These are phyloP conservation scores for Colletotrichum nymphaeae DNA, from an alignment of 2,329 filamentous ascomycete genomes.

Conservation along the genomic window DNA sequence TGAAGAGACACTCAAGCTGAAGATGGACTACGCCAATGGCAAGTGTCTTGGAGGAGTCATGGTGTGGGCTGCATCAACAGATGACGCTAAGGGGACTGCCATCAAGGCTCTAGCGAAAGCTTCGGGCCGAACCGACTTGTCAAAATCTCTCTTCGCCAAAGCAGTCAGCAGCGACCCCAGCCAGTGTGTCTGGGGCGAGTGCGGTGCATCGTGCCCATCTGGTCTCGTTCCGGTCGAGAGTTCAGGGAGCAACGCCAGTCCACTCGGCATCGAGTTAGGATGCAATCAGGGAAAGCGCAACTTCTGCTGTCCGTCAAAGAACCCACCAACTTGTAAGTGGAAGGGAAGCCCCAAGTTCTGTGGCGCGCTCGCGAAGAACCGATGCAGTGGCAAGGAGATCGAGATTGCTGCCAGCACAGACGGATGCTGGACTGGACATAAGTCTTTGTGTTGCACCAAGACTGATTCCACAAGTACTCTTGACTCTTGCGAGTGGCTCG, in stretches of 20 bases:
- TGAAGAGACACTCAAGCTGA: slow-evolving; percentile 24
- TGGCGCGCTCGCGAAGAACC: background rate
- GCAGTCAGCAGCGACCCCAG: background rate
- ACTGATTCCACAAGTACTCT: background rate
- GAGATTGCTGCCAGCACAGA: background rate
- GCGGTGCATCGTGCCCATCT: background rate
- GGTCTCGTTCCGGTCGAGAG: background rate
- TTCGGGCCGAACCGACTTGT: background rate
- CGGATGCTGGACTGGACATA: background rate
- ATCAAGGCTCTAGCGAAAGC: background rate
- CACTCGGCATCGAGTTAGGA: background rate
- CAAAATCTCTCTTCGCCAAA: background rate
- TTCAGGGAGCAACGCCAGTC: background rate
- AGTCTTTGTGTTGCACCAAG: background rate
- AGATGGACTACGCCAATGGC: slow-evolving; percentile 38
- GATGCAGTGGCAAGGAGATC: background rate
- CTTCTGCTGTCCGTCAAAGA: background rate
- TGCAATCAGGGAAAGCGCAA: background rate
- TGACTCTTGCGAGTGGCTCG: background rate
- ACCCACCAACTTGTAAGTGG: background rate
- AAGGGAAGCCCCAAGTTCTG: background rate
- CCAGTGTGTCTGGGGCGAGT: background rate
- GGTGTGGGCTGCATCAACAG: slow-evolving; percentile 37
- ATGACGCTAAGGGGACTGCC: background rate
- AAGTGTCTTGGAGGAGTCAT: slow-evolving; percentile 43